Evolutionary conservation across 2,329 filamentous ascomycete genomes (phyloP), one percentile per base, ranked within the genome.

Genomic region (Ascochyta koolunga): DNA sequence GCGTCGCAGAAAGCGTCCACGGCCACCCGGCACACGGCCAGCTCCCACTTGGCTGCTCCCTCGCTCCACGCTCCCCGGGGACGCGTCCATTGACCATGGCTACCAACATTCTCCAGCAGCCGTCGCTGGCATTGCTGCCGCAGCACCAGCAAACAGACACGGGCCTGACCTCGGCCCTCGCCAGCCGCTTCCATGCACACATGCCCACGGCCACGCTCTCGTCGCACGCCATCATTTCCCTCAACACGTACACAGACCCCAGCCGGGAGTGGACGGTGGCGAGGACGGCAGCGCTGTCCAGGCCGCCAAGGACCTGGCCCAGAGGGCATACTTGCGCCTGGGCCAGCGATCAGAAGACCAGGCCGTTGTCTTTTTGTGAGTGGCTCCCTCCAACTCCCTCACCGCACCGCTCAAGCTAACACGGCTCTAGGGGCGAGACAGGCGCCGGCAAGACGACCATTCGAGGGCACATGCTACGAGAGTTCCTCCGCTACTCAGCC

Each of bases 361-460:
- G 76, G 90, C 93, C 1, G 80, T 96, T 46, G 83, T 97, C 2
- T 98, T 99, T 67, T 78, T 99, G 92, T 97, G 83, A 80, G 91
- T 84, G 3, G 15, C 24, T 10, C 6, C 1, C 3, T 11, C 7
- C 13, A 5, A 8, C 10, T 2, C 9, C 9, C 11, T 7, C 7
- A n/a, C 8, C 36, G 7, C 11, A n/a, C 9, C 5, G 15, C 6
- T 21, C 19, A 9, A 13, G 25, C 59, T 65, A 56, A 63, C 48
- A 38, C 25, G 2, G 2, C 0, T 2, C 9, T 38, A 97, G 93
- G 62, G 95, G 95, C 76, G 95, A 99, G 83, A 96, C 92, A 52
- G 95, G 95, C 39, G 88, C 95, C 27, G 95, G 95, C 66, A 99
- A 99, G 80, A 97, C 95, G 0, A 99, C 95, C 0, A 82, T 98